Evolutionary conservation across 129 eudicot genomes (phyloP).

Genomic region (Artemisia annua): DNA sequence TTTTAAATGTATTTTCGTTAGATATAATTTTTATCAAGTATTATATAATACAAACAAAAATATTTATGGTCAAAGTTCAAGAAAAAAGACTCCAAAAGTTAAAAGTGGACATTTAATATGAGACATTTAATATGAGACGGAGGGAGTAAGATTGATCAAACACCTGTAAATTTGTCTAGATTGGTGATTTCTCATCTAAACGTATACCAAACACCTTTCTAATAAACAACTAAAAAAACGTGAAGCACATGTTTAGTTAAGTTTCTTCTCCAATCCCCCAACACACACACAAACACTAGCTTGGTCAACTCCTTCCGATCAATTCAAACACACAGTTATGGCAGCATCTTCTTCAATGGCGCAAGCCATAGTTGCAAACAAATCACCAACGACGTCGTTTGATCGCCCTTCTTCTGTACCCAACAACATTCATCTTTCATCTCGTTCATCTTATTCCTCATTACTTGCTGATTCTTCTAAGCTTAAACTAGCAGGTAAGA

Average conservation of each 20-base stretch:
- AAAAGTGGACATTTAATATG: too few relatives aligned
- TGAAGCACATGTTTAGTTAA: conserved; percentile 25
- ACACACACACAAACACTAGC: not conserved
- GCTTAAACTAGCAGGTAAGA: conserved; percentile 31
- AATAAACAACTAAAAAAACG: conserved; percentile 1
- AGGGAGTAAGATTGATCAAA: too few relatives aligned
- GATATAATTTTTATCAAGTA: too few relatives aligned
- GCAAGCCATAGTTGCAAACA: conserved; percentile 12
- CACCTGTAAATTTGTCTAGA: too few relatives aligned
- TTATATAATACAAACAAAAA: too few relatives aligned
- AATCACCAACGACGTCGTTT: conserved; percentile 26
- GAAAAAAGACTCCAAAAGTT: too few relatives aligned
- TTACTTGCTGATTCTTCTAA: conserved; percentile 15
- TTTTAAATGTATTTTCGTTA: too few relatives aligned
- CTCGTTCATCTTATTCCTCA: conserved; percentile 16
- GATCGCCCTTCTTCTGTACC: conserved; percentile 3
- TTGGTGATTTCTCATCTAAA: too few relatives aligned
- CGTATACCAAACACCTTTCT: too few relatives aligned
- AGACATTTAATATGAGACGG: too few relatives aligned
- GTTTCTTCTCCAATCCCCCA: not conserved
- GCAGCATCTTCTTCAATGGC: conserved; percentile 26
- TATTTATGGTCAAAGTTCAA: too few relatives aligned
- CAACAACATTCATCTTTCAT: conserved; percentile 8
- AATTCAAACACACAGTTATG: not conserved
- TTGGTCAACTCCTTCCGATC: conserved; percentile 38